These are phyloP conservation scores for Xylariaceae sp. DNA, from an alignment of 2,329 filamentous ascomycete genomes.

Conservation along the genomic window DNA sequence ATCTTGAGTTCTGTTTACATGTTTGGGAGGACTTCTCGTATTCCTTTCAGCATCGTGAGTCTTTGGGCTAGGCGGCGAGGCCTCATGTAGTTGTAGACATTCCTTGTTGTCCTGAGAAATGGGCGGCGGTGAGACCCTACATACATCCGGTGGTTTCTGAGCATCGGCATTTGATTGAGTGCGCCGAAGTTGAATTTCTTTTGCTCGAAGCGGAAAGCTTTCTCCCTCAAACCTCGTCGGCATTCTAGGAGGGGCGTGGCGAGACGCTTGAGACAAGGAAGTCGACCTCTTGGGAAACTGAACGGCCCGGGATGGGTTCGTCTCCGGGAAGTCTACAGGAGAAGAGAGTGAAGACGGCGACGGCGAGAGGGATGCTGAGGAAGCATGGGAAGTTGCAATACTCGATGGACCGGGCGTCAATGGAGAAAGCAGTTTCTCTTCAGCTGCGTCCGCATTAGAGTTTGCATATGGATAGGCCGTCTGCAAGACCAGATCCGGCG, in stretches of 20 bases:
- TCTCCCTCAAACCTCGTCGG: slow-evolving; percentile 1
- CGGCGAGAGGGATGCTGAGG: neutral
- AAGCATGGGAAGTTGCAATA: neutral
- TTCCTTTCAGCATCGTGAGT: slow-evolving; percentile 8
- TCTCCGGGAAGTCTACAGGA: neutral
- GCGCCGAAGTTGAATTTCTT: slow-evolving; percentile 30
- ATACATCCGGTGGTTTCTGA: slow-evolving; percentile 16
- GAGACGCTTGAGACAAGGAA: slow-evolving; percentile 26
- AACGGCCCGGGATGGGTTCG: neutral
- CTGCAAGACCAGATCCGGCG: neutral
- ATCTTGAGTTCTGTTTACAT: slow-evolving; percentile 4
- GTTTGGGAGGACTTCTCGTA: neutral
- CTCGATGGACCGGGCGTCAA: slow-evolving; percentile 3
- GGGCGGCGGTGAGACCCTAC: slow-evolving; percentile 24
- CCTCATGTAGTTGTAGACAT: neutral
- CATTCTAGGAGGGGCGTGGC: slow-evolving; percentile 10
- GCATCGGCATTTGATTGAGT: slow-evolving; percentile 35
- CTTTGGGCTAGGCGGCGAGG: neutral
- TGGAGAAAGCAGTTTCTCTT: slow-evolving; percentile 20
- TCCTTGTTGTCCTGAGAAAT: slow-evolving; percentile 2
- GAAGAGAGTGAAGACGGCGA: slow-evolving; percentile 14
- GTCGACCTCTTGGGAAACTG: slow-evolving; percentile 29
- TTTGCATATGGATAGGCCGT: slow-evolving; percentile 11
- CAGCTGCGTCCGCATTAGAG: neutral
- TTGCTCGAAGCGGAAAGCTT: neutral